Percentiles rank a stretch among this genome's conserved stretches.
Conservation (phyloP, 176 grass and related monocot genomes). For the Rhynchospora breviuscula region DNA sequence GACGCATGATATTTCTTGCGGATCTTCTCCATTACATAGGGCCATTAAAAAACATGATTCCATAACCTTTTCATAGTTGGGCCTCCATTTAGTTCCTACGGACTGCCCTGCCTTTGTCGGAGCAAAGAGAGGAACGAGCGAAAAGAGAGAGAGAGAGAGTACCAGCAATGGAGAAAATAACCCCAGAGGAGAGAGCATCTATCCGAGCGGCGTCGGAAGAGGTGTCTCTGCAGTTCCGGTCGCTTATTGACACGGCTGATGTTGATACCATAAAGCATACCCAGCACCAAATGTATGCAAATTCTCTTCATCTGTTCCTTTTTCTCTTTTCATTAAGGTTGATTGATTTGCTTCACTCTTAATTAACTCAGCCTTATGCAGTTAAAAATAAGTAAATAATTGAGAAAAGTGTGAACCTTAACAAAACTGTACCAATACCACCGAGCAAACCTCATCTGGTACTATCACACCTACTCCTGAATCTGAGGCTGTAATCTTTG, state of each 20-base stretch:
- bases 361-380: not conserved
- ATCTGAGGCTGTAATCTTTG: not conserved
- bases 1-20: too few relatives aligned
- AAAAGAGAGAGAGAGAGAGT: not conserved
- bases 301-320: not conserved
- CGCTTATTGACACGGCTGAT: constrained; percentile 43
- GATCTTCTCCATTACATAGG: not conserved
- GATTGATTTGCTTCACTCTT: not conserved
- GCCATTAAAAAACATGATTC: too few relatives aligned
- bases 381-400: not conserved
- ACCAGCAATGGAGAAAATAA: constrained; percentile 28
- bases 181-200: constrained; percentile 24
- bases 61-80: not conserved
- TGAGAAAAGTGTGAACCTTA: not conserved
- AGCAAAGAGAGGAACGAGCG: not conserved
- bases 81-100: not conserved
- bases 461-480: not conserved
- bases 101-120: constrained; percentile 3
- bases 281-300: constrained; percentile 65
- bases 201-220: constrained; percentile 52
- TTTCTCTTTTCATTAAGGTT: not conserved
- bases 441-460: not conserved
- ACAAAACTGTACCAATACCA: not conserved
- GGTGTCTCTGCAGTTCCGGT: constrained; percentile 48
- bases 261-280: constrained; percentile 48